phyloP scores from a whole-genome alignment of 2,329 filamentous ascomycete species.

The Beauveria varroae region DNA sequence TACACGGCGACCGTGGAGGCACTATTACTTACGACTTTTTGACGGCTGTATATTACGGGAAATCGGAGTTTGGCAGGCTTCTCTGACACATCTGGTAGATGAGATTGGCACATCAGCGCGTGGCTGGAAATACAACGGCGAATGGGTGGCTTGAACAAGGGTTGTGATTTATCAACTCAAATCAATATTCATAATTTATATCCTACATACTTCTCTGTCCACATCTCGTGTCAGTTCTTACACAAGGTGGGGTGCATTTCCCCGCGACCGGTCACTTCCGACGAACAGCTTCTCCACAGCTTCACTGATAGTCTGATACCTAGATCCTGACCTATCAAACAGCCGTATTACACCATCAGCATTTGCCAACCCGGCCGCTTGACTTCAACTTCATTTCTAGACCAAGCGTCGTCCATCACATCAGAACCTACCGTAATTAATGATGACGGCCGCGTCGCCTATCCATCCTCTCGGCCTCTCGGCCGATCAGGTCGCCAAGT shows the following conservation, averaged over 20 bases:
- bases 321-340: neutral
- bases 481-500: slow-evolving; percentile 61
- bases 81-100: neutral
- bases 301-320: neutral
- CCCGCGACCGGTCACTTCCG: slow-evolving; percentile 6
- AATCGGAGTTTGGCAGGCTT: neutral
- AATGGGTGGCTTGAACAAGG: neutral
- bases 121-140: neutral
- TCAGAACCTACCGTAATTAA: neutral
- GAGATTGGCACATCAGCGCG: neutral
- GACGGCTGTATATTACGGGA: neutral
- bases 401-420: too few relatives aligned
- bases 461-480: slow-evolving; percentile 50
- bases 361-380: neutral
- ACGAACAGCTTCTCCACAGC: neutral
- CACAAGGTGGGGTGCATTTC: neutral
- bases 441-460: neutral
- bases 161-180: neutral
- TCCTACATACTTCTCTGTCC: neutral
- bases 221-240: neutral
- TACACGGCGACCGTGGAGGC: too few relatives aligned
- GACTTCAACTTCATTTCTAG: neutral
- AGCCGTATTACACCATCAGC: neutral
- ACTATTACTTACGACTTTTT: neutral
- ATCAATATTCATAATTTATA: neutral